Evolutionary conservation across 2,329 filamentous ascomycete species (phyloP).

Genomic region (Rhinocladiella mackenziei): DNA sequence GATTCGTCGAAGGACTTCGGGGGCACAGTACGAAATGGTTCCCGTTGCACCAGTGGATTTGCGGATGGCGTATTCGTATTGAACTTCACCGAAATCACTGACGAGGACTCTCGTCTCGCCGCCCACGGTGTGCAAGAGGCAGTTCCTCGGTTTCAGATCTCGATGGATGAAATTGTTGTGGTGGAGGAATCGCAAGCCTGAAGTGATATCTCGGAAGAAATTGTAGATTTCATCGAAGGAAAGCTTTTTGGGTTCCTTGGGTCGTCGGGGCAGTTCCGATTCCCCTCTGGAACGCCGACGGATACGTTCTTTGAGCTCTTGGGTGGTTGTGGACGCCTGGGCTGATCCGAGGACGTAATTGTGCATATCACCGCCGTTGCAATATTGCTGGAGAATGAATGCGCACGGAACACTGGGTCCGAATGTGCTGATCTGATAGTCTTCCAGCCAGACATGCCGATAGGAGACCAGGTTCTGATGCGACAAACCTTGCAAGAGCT

Average conservation of each 20-base stretch:
- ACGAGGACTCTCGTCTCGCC: slow-evolving; percentile 75
- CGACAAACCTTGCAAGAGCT: slow-evolving; percentile 82
- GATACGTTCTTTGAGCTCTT: slow-evolving; percentile 83
- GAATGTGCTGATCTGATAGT: slow-evolving; percentile 77
- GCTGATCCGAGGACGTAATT: slow-evolving; percentile 74
- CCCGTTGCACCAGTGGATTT: slow-evolving; percentile 90
- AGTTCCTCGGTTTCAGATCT: slow-evolving; percentile 94
- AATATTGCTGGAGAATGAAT: slow-evolving; percentile 97
- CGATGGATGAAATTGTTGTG: slow-evolving; percentile 90
- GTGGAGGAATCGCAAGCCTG: slow-evolving; percentile 85
- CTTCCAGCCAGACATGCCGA: slow-evolving; percentile 94
- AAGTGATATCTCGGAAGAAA: slow-evolving; percentile 92
- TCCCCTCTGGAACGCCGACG: slow-evolving; percentile 77
- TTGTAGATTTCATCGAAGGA: slow-evolving; percentile 93
- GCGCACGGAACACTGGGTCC: slow-evolving; percentile 89
- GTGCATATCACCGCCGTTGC: slow-evolving; percentile 87
- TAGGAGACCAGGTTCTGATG: slow-evolving; percentile 96
- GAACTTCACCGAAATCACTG: slow-evolving; percentile 96
- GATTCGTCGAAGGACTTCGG: slow-evolving; percentile 75
- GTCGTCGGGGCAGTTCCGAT: slow-evolving; percentile 48
- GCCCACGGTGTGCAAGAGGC: slow-evolving; percentile 74
- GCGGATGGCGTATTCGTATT: slow-evolving; percentile 73
- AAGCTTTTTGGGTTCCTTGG: slow-evolving; percentile 51
- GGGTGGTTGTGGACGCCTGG: slow-evolving; percentile 62
- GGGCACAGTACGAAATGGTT: slow-evolving; percentile 95